These are phyloP conservation scores for Myxozyma nipponensis DNA, from an alignment of 805 yeast genomes.

Conservation along the genomic window DNA sequence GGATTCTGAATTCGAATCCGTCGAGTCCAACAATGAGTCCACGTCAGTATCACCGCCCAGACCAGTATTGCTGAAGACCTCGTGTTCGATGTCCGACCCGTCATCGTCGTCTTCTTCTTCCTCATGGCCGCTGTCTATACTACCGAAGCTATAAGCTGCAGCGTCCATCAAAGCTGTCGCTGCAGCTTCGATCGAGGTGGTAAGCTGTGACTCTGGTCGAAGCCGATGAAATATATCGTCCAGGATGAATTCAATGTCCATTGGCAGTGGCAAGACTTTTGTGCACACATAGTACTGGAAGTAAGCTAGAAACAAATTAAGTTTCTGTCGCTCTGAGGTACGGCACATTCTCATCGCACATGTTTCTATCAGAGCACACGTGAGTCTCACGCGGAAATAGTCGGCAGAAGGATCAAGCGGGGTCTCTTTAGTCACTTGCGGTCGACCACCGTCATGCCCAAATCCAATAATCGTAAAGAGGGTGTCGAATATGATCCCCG, in stretches of 20 bases:
- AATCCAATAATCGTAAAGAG: slow-evolving; percentile 55
- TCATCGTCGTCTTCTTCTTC: slow-evolving; percentile 8
- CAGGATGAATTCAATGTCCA: slow-evolving; percentile 56
- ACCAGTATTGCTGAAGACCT: too few relatives aligned
- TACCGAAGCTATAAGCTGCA: slow-evolving; percentile 15
- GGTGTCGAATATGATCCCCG: slow-evolving; percentile 48
- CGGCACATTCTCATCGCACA: slow-evolving; percentile 29
- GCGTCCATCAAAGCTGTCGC: slow-evolving; percentile 38
- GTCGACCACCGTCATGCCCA: slow-evolving; percentile 63
- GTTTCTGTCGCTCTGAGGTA: slow-evolving; percentile 28
- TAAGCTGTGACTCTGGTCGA: slow-evolving; percentile 39
- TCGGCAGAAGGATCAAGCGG: slow-evolving; percentile 62
- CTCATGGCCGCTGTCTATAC: slow-evolving; percentile 1
- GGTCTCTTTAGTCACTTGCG: slow-evolving; percentile 43
- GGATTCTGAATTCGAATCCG: slow-evolving; percentile 7
- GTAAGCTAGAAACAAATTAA: slow-evolving; percentile 48
- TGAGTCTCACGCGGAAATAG: slow-evolving; percentile 65
- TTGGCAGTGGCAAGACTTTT: slow-evolving; percentile 56
- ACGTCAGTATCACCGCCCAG: slow-evolving; percentile 17
- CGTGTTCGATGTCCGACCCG: slow-evolving; percentile 5
- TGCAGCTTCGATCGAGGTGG: slow-evolving; percentile 44
- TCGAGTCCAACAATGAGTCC: slow-evolving; percentile 5
- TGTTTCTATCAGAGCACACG: slow-evolving; percentile 44
- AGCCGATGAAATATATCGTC: slow-evolving; percentile 41
- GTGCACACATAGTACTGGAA: slow-evolving; percentile 69